phyloP scores from a whole-genome alignment of 2,329 filamentous ascomycete species.

The Fusarium verrucosum region DNA sequence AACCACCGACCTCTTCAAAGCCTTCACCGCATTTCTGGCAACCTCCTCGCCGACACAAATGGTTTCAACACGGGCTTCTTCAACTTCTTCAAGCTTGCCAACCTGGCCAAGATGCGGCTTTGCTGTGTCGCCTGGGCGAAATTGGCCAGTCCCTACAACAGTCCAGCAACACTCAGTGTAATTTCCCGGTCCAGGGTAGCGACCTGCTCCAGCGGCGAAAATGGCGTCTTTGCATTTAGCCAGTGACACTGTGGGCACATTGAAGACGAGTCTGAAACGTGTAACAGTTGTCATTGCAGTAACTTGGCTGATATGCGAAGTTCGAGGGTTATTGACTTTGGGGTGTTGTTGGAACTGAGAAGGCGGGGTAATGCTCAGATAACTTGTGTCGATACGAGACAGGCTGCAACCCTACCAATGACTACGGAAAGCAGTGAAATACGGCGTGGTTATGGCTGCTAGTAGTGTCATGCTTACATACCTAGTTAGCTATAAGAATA shows the following conservation, averaged over 20 bases:
- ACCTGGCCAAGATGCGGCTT: constrained; percentile 70
- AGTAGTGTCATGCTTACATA: too few species aligned
- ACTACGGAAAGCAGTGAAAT: too few species aligned
- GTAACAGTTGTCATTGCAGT: too few species aligned
- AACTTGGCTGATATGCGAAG: too few species aligned
- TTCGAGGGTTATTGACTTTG: too few species aligned
- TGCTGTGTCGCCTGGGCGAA: constrained; percentile 68
- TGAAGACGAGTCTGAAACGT: constrained; percentile 59
- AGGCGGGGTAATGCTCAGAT: too few species aligned
- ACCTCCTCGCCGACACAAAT: constrained; percentile 68
- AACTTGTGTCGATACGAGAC: too few species aligned
- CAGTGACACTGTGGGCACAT: constrained; percentile 56
- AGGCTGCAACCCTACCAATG: too few species aligned
- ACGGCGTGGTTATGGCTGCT: too few species aligned
- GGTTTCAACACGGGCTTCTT: constrained; percentile 71
- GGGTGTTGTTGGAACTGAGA: too few species aligned
- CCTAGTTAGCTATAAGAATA: too few species aligned
- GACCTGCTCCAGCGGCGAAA: constrained; percentile 67
- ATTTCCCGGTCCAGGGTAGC: constrained; percentile 59
- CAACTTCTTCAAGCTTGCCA: constrained; percentile 65
- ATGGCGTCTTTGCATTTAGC: constrained; percentile 63
- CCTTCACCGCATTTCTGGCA: constrained; percentile 65
- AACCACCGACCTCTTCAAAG: too few species aligned
- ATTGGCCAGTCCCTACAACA: constrained; percentile 68
- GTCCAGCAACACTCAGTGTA: constrained; percentile 66